phyloP scores from a whole-genome alignment of 768 basidiomycete genomes.

The Neoboletus subvelutipes region DNA sequence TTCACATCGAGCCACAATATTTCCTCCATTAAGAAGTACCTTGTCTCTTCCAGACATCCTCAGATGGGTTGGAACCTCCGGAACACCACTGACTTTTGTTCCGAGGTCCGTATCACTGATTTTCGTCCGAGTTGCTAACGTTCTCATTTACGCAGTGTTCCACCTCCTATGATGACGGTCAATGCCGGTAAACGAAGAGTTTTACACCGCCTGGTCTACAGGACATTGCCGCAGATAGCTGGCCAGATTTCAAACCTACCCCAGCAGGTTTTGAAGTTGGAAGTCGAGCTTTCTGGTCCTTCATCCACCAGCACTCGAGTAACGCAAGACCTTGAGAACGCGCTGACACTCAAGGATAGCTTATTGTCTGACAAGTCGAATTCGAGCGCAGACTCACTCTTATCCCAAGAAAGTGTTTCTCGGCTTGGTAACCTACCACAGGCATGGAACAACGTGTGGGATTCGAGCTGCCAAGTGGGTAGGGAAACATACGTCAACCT shows the following conservation, averaged over 20 bases:
- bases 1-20: constrained; percentile 38
- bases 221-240: constrained; percentile 26
- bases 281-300: constrained; percentile 32
- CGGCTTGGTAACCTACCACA: background rate
- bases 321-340: background rate
- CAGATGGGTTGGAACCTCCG: constrained; percentile 42
- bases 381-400: background rate
- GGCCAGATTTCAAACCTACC: constrained; percentile 7
- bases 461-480: constrained; percentile 36
- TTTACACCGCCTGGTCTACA: constrained; percentile 52
- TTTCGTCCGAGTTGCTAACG: background rate
- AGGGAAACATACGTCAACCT: constrained; percentile 43
- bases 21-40: constrained; percentile 48
- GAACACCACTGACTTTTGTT: constrained; percentile 43
- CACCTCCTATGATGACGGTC: constrained; percentile 34
- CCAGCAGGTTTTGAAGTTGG: constrained; percentile 38
- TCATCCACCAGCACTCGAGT: background rate
- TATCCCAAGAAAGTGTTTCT: background rate
- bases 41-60: constrained; percentile 42
- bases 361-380: background rate
- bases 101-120: constrained; percentile 42
- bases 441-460: background rate
- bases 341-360: background rate
- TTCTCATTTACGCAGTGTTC: constrained; percentile 35
- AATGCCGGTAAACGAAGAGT: constrained; percentile 33